Evolutionary conservation across 2,329 filamentous ascomycete species (phyloP), one percentile per base, ranked within the genome.

Genomic region (Sordariomycetes sp.): DNA sequence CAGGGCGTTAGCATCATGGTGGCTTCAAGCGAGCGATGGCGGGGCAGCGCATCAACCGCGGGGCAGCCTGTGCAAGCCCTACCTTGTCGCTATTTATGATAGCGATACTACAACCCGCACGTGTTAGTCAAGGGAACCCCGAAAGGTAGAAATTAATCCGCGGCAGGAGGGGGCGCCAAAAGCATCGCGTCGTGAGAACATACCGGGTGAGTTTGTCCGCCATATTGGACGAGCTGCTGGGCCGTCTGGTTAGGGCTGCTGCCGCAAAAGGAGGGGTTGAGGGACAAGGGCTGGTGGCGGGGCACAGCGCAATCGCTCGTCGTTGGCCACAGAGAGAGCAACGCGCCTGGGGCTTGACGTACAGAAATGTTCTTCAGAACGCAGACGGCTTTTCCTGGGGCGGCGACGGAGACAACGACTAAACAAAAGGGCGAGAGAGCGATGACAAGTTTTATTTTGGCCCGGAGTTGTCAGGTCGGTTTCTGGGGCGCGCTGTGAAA

Each of bases 1-100:
- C 58, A 65, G 59, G 66, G 66, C 77, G 70, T 61, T 68, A 66
- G 60, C 46, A 51, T 54, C 12, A 51, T 57, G n/a, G 35, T 24
- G 24, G 22, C 18, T 20, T 35, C 5, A 22, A 50, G n/a, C 6
- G 32, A 34, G 56, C n/a, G 56, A 58, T 58, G 56, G 56, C 56
- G 50, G 56, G 56, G 51, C 46, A 50, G 46, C 46, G 46, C 40
- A 53, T 51, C 50, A 54, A 37, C 62, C 46, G 56, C 57, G 50
- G 57, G 56, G 56, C 56, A 58, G 35, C 16, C 32, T 22, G 32
- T 1, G 14, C 56, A 34, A 58, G 56, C 51, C 56, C 56, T 58
- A 94, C 90, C 87, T 99, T 97, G 87, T 99, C 94, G 73, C 83
- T 88, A 76, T 93, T 97, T 80, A 99, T 90, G 79, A 99, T 99